phyloP scores from a whole-genome alignment of 2,329 filamentous ascomycete species.

The Pezicula rhizophila region DNA sequence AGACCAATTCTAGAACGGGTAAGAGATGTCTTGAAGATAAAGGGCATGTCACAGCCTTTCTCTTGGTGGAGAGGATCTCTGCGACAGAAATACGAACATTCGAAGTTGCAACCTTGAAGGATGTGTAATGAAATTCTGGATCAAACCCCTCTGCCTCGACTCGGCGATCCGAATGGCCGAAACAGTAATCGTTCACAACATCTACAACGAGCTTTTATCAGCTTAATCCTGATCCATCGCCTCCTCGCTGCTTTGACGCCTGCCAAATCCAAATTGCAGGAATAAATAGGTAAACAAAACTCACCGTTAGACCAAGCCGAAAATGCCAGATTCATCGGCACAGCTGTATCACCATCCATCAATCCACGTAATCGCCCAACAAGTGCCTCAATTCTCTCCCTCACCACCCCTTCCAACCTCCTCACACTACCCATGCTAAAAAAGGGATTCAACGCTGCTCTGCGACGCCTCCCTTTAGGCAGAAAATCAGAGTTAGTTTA shows the following conservation, averaged over 20 bases:
- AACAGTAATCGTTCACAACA: conserved; percentile 20
- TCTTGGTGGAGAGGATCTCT: too few species aligned
- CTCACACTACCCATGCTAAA: conserved; percentile 6
- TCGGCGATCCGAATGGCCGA: conserved; percentile 8
- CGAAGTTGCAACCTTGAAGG: background rate
- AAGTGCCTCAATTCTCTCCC: conserved; percentile 3
- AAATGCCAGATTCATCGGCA: conserved; percentile 4
- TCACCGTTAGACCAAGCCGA: conserved; percentile 7
- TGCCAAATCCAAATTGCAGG: background rate
- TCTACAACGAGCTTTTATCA: conserved; percentile 5
- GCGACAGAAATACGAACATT: too few species aligned
- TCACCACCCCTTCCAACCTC: conserved; percentile 3
- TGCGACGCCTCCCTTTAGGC: background rate
- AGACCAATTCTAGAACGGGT: too few species aligned
- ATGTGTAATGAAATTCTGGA: conserved; percentile 4
- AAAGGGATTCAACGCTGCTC: conserved; percentile 8
- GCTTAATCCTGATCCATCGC: background rate
- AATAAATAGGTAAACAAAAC: background rate
- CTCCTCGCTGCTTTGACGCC: background rate
- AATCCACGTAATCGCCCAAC: conserved; percentile 1
- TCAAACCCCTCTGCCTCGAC: conserved; percentile 7
- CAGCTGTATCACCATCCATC: background rate
- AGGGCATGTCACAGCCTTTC: too few species aligned
- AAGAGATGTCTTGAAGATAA: too few species aligned
- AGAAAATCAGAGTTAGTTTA: too few species aligned